Evolutionary conservation across 352 stramenopile genomes (phyloP), one percentile per base, ranked within the genome.

Genomic region (Aphanomyces cochlioides): DNA sequence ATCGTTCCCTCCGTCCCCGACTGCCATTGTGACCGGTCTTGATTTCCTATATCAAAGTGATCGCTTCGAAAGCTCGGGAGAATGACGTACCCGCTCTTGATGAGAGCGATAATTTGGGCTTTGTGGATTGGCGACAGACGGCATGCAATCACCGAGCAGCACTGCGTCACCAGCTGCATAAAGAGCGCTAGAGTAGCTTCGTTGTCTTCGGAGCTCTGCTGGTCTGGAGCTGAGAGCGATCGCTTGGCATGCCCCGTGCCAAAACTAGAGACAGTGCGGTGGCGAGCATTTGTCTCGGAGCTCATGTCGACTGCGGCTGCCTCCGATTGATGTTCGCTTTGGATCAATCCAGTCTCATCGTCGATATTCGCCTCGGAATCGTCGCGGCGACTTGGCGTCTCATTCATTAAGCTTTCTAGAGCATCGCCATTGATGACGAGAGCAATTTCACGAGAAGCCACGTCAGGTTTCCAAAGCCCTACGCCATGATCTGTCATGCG

Each of bases 1-100:
- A 66, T 98, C 95, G 78, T 98, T 98, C n/a, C 93, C 95, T 58
- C 95, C 95, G 75, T 98, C 95, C n/a, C 95, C 92, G 40, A 98
- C 97, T 12, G 89, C 85, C 7, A 98, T 75, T n/a, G 90, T 97
- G 12, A 95, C 50, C 0, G 85, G 95, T 21, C 56, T 45, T 15
- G 53, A 17, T 83, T 75, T 58, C 64, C 60, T 73, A 47, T 13
- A 67, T 41, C 40, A 65, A 36, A 13, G 7, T 19, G 63, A 34
- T n/a, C 8, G 0, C 7, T 66, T 19, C 2, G 10, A 34, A 12
- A 67, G 39, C 47, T 13, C 1, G 47, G 8, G 3, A 7, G n/a
- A 45, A 66, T 75, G 0, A 78, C 77, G 34, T 93, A 86, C 28
- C 84, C 83, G 17, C 84, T 67, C 45, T 87, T 87, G 43, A 96